phyloP scores from a whole-genome alignment of 1,284 basidiomycete species.

The Porogramme epimiltina region DNA sequence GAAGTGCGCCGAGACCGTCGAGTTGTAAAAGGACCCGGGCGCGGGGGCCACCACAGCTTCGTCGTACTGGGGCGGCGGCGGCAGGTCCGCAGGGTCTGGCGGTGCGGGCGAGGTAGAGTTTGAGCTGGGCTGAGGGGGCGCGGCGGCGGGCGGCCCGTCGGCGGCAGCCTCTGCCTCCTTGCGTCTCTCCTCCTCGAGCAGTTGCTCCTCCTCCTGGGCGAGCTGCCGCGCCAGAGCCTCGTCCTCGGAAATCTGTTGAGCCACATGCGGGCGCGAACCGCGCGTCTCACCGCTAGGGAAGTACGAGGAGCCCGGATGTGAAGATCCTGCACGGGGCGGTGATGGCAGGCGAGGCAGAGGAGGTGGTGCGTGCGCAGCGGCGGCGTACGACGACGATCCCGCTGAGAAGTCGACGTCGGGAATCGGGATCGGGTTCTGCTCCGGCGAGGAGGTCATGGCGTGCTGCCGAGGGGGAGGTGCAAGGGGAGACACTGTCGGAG shows the following conservation, averaged over 20 bases:
- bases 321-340: too few species aligned
- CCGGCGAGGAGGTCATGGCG: slow-evolving; percentile 13
- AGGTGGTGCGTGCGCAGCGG: too few species aligned
- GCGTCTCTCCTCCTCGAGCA: slow-evolving; percentile 14
- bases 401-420: slow-evolving; percentile 1
- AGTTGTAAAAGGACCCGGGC: slow-evolving; percentile 9
- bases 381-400: too few species aligned
- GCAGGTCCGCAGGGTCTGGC: neutral
- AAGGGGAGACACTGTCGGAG: too few species aligned
- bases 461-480: slow-evolving; percentile 6
- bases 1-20: slow-evolving; percentile 5
- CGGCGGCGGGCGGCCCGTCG: neutral
- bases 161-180: neutral
- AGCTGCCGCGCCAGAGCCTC: slow-evolving; percentile 36
- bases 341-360: too few species aligned
- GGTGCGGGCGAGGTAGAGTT: neutral
- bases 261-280: slow-evolving; percentile 3
- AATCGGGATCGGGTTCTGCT: slow-evolving; percentile 10
- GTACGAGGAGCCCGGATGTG: too few species aligned
- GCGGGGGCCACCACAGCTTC: slow-evolving; percentile 12
- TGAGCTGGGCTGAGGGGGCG: neutral
- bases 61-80: slow-evolving; percentile 20
- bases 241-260: slow-evolving; percentile 36
- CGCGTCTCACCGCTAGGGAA: neutral
- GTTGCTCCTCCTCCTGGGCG: slow-evolving; percentile 34